Conservation (phyloP, 2,329 filamentous ascomycete species). For the Alternaria sp. region DNA sequence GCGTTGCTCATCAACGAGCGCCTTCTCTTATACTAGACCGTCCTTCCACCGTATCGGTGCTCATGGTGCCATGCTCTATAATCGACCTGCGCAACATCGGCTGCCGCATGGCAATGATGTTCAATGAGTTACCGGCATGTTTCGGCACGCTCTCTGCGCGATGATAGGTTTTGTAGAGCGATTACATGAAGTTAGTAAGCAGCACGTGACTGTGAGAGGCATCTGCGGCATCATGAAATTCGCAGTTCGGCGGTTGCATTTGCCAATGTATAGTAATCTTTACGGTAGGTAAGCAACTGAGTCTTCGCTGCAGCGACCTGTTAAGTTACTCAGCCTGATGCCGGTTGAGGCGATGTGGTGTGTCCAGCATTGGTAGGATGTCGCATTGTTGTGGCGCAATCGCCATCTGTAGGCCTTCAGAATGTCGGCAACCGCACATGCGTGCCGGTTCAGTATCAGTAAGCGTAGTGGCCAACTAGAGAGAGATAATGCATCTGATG, state of each 20-base stretch:
- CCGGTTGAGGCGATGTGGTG: not conserved
- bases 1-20: not conserved
- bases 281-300: not conserved
- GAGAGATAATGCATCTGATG: not conserved
- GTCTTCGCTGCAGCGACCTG: not conserved
- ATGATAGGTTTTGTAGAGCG: not conserved
- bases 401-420: not conserved
- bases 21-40: not conserved
- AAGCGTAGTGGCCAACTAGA: not conserved
- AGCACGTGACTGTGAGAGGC: not conserved
- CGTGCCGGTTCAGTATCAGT: fast-evolving
- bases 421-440: not conserved
- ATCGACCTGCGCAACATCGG: not conserved
- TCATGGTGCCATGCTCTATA: not conserved
- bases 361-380: not conserved
- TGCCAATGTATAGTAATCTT: not conserved
- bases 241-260: not conserved
- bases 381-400: not conserved
- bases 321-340: not conserved
- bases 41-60: not conserved
- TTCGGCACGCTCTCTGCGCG: not conserved
- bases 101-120: not conserved
- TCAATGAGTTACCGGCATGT: not conserved
- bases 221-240: not conserved
- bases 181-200: not conserved